Percentiles rank a stretch among this genome's conserved stretches.
Evolutionary conservation across 495 filamentous ascomycete species (phyloP).

Genomic region (Annulohypoxylon maeteangense): DNA sequence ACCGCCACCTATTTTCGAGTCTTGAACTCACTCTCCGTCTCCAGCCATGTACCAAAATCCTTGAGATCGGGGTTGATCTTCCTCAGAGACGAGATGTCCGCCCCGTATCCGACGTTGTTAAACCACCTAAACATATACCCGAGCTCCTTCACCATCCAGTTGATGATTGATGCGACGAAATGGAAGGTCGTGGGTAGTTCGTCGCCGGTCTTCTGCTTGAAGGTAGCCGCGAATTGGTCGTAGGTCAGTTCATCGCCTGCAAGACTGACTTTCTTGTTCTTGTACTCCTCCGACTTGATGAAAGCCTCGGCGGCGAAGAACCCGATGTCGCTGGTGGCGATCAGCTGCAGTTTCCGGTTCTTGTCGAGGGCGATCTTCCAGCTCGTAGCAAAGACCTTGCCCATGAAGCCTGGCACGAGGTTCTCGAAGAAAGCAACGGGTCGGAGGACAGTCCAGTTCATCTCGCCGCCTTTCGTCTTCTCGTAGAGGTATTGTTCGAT

Average conservation of each 20-base stretch:
- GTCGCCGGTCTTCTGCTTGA: conserved; percentile 60
- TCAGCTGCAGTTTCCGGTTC: conserved; percentile 63
- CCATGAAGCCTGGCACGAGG: conserved; percentile 61
- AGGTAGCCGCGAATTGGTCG: conserved; percentile 58
- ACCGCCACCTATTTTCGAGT: background rate
- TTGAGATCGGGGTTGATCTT: conserved; percentile 62
- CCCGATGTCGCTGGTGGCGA: conserved; percentile 67
- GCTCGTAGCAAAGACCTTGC: conserved; percentile 63
- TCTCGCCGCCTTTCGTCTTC: conserved; percentile 50
- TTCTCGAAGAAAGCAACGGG: conserved; percentile 70
- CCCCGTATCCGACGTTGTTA: conserved; percentile 62
- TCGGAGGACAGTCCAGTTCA: conserved; percentile 64
- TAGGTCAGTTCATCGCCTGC: conserved; percentile 70
- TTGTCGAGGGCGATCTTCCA: conserved; percentile 50
- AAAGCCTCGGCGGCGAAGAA: conserved; percentile 67
- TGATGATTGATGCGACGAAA: conserved; percentile 45
- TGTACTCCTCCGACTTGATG: conserved; percentile 52
- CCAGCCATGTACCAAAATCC: conserved; percentile 66
- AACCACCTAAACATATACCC: conserved; percentile 71
- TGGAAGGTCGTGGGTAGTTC: conserved; percentile 57
- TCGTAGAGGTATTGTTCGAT: conserved; percentile 67
- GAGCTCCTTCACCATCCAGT: conserved; percentile 62
- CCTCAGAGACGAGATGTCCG: conserved; percentile 63
- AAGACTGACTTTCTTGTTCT: conserved; percentile 59
- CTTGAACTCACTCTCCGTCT: conserved; percentile 61